Evolutionary conservation across 164 flowering plant species (phyloP), one percentile per base, ranked within the genome.

Genomic region (Macadamia integrifolia): DNA sequence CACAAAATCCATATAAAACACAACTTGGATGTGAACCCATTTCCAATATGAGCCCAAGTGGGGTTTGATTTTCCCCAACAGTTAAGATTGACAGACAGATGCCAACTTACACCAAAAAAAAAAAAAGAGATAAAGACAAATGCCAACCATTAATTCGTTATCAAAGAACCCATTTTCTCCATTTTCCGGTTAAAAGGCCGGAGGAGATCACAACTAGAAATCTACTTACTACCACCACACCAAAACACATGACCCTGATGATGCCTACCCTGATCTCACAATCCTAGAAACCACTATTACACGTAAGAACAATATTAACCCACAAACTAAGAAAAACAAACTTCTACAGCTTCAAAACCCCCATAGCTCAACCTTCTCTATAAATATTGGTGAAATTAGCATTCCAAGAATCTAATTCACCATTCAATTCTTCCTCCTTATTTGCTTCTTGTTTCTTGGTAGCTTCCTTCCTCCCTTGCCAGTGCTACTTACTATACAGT

Each of bases 121-220:
- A 23, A 23, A 23, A 23, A n/a, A n/a, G n/a, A 23, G 23, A 23
- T 23, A 23, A 23, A 23, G 23, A 23, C 23, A 23, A 23, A 67
- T 7, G 31, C n/a, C 30, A 42, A 55, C 30, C 60, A 46, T 15
- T 30, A 11, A 57, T 42, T 42, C 35, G 12, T 58, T 42, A 46
- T 44, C 42, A 55, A 66, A 46, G 40, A 66, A 15, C 13, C 15
- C 57, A 53, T 14, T 53, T 23, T 68, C 32, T 66, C 65, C 64
- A 23, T n/a, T 57, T 68, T 57, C 61, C 35, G 57, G 66, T 61
- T 70, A 67, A 67, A 77, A 73, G 18, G 60, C 60, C 23, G 57
- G 65, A 44, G 60, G 40, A 35, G 40, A 35, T 5, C 60, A 23
- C 67, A 68, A 66, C 56, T 65, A 18, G 62, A 59, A n/a, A 69